Percentiles rank a stretch among this genome's conserved stretches.
phyloP scores from a whole-genome alignment of 2,329 filamentous ascomycete species.

The Coniochaeta prunicola region DNA sequence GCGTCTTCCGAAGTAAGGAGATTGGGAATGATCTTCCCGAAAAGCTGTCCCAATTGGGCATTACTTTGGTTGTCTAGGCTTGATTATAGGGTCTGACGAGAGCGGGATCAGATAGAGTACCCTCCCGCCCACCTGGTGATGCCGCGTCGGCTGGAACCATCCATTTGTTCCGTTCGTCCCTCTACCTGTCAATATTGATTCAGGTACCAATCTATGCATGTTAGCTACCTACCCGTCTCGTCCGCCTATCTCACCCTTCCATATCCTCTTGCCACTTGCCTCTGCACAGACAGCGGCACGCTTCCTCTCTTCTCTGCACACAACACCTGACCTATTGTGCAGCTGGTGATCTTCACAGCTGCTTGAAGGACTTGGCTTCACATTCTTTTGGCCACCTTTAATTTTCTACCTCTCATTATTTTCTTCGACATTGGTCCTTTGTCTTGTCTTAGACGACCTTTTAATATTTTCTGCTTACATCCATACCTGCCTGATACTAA shows the following conservation, averaged over 20 bases:
- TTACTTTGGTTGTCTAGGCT: background rate
- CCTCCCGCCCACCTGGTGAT: slow-evolving; percentile 1
- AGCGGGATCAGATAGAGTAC: background rate
- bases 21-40: background rate
- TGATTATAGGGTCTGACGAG: background rate
- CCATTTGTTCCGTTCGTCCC: background rate
- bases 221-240: background rate
- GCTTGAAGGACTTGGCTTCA: background rate
- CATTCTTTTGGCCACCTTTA: background rate
- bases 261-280: background rate
- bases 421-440: slow-evolving; percentile 2
- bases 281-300: slow-evolving; percentile 1
- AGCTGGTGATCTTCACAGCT: background rate
- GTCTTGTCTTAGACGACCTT: slow-evolving; percentile 4
- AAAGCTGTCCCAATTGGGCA: background rate
- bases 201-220: background rate
- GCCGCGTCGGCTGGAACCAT: slow-evolving; percentile 1
- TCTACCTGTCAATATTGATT: background rate
- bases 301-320: slow-evolving; percentile 2
- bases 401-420: background rate
- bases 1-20: slow-evolving; percentile 5
- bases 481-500: background rate
- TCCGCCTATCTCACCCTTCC: slow-evolving; percentile 7
- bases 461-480: slow-evolving; percentile 3
- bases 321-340: background rate